These are phyloP conservation scores for Cyclotella sp. DNA, from an alignment of 108 stramenopile genomes.

Conservation along the genomic window DNA sequence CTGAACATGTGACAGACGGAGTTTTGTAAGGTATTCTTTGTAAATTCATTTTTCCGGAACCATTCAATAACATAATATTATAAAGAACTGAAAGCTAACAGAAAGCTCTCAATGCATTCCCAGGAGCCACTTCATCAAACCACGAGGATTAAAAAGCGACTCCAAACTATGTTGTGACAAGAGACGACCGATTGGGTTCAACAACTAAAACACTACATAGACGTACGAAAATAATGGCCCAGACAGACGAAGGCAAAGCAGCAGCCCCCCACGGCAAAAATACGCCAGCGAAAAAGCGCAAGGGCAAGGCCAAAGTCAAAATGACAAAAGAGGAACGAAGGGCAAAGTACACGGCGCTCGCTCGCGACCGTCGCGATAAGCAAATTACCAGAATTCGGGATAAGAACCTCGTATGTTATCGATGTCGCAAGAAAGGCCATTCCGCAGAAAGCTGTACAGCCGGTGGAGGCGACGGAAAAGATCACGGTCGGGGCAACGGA, in stretches of 20 bases:
- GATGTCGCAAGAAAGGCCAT: slow-evolving; percentile 78
- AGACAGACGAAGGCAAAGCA: background rate
- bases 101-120: no score
- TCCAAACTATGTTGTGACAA: no score
- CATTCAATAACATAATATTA: no score
- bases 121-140: no score
- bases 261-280: background rate
- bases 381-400: slow-evolving; percentile 26
- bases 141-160: no score
- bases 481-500: background rate
- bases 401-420: slow-evolving; percentile 62
- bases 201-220: no score
- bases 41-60: no score
- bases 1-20: no score
- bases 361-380: slow-evolving; percentile 68
- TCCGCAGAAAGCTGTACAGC: slow-evolving; percentile 65
- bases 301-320: slow-evolving; percentile 55
- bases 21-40: no score
- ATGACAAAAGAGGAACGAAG: slow-evolving; percentile 86
- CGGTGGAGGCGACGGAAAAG: background rate
- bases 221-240: background rate
- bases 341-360: slow-evolving; percentile 79
- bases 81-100: no score
- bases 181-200: no score
- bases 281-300: slow-evolving; percentile 11